These are phyloP conservation scores for Apiosordaria backusii DNA, from an alignment of 495 filamentous ascomycete genomes.

Conservation along the genomic window DNA sequence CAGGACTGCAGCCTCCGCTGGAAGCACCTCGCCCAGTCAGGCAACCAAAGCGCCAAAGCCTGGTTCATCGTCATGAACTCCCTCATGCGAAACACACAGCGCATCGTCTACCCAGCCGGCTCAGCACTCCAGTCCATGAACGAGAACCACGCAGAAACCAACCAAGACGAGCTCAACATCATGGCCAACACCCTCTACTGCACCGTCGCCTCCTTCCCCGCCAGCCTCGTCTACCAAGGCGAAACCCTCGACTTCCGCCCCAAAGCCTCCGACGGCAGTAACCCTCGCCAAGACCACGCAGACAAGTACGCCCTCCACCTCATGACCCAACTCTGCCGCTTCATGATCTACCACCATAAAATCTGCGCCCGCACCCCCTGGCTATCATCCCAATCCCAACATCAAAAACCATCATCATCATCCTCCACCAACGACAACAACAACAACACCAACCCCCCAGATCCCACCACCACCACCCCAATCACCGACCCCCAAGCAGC, in stretches of 20 bases:
- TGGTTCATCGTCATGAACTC: conserved; percentile 41
- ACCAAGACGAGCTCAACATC: conserved; percentile 13
- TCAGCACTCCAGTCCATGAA: background rate
- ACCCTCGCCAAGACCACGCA: conserved; percentile 18
- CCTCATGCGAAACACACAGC: conserved; percentile 31
- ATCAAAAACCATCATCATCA: background rate
- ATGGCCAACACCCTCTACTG: conserved; percentile 28
- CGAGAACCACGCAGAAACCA: background rate
- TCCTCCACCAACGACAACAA: background rate
- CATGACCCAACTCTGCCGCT: conserved; percentile 31
- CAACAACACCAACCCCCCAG: background rate
- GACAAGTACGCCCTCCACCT: conserved; percentile 30
- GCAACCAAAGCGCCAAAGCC: conserved; percentile 34
- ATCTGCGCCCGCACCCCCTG: conserved; percentile 23
- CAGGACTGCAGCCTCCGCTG: conserved; percentile 25
- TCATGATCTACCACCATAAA: conserved; percentile 35
- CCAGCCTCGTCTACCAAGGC: conserved; percentile 20
- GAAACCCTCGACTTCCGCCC: conserved; percentile 26
- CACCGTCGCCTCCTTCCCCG: conserved; percentile 23
- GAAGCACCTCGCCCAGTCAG: conserved; percentile 31
- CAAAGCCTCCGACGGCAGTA: background rate
- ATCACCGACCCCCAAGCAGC: too few species aligned
- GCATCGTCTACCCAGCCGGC: conserved; percentile 18
- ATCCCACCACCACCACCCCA: too few species aligned
- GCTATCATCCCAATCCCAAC: background rate